phyloP scores from a whole-genome alignment of 345 rosid genomes.

The Eucalyptus marginata region DNA sequence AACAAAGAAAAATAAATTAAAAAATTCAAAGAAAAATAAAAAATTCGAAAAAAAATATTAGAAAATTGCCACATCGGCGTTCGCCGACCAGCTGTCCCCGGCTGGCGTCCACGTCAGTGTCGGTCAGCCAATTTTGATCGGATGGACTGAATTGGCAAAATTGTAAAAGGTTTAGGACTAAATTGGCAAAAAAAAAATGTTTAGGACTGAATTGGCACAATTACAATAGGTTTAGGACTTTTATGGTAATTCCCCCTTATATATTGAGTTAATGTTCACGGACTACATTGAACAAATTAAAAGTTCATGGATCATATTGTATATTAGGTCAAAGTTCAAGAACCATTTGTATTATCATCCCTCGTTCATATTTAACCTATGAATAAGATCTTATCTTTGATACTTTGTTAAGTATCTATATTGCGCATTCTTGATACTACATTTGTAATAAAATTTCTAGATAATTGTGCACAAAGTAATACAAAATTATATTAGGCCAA shows the following conservation, averaged over 20 bases:
- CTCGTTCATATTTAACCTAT: background rate
- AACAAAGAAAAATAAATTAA: no score
- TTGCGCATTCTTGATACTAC: background rate
- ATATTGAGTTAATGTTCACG: no score
- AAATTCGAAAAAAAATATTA: no score
- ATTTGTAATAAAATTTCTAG: background rate
- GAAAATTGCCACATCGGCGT: rapidly evolving
- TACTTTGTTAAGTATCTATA: background rate
- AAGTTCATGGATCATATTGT: no score
- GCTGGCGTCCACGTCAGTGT: rapidly evolving
- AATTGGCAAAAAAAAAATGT: no score
- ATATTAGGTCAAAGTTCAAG: no score
- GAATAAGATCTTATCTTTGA: background rate
- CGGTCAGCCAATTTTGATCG: rapidly evolving
- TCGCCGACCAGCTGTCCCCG: rapidly evolving
- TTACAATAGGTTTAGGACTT: rapidly evolving
- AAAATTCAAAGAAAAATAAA: no score
- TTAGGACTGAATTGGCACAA: rapidly evolving
- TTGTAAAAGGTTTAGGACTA: no score
- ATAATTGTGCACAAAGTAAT: background rate
- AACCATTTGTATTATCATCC: no score
- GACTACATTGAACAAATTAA: no score
- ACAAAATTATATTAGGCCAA: background rate
- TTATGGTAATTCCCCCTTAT: no score
- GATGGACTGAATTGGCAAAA: rapidly evolving